phyloP scores from a whole-genome alignment of 371 early-diverging fungal species.

The Mucor racemosus region DNA sequence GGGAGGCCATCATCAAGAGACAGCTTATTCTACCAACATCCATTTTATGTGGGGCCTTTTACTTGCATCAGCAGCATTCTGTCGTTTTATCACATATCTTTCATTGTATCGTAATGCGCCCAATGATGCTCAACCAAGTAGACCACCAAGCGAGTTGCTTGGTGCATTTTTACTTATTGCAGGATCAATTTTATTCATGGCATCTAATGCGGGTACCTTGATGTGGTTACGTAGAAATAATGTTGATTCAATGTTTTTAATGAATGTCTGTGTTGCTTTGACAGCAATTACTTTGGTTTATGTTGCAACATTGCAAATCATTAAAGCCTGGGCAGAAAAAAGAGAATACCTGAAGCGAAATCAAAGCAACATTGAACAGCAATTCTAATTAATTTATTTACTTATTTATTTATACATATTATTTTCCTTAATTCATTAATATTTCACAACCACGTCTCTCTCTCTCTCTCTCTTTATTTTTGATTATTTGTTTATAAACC shows the following conservation, averaged over 20 bases:
- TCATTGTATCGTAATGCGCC: constrained; percentile 40
- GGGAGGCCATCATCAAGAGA: constrained; percentile 68
- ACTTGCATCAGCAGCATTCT: constrained; percentile 56
- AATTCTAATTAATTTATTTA: neutral
- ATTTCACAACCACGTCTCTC: too few species aligned
- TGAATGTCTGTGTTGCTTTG: constrained; percentile 53
- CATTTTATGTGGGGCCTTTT: constrained; percentile 67
- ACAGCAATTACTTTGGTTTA: constrained; percentile 46
- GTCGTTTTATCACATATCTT: constrained; percentile 56
- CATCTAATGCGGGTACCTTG: constrained; percentile 54
- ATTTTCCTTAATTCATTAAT: neutral
- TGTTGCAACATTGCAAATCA: constrained; percentile 39
- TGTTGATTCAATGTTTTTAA: constrained; percentile 55
- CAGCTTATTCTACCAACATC: constrained; percentile 57
- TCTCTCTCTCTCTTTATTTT: neutral
- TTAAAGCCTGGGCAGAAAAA: constrained; percentile 53
- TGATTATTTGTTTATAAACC: neutral
- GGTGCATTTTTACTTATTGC: constrained; percentile 52
- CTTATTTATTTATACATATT: neutral
- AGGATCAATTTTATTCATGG: constrained; percentile 58
- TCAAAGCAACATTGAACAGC: constrained; percentile 2
- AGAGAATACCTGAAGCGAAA: constrained; percentile 39
- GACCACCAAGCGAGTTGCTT: constrained; percentile 50
- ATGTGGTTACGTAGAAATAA: constrained; percentile 45
- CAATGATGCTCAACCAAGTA: constrained; percentile 26